Evolutionary conservation across 345 rosid genomes (phyloP), one percentile per base, ranked within the genome.

Genomic region (Hibiscus tridactylites): DNA sequence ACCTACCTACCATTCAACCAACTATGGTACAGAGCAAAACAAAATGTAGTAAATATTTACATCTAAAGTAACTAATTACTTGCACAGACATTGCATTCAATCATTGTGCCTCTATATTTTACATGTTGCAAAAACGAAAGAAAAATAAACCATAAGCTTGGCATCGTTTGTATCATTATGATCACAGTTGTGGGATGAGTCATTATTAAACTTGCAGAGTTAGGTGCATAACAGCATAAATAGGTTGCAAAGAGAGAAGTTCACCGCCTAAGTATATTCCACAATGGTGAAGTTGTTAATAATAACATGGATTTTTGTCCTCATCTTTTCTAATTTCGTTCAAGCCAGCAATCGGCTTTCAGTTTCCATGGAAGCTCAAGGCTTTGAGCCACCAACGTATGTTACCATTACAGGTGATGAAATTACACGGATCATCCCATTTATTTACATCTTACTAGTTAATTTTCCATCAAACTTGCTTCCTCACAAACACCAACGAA

Each of bases 381-480:
- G 79, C 44, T 69, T 62, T 15, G 77, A 78, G 69, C 72, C 74
- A 17, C 50, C 78, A 19, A 65, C 50, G 28, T 82, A 79, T 65
- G 71, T 85, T 17, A 86, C 89, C 26, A 49, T 88, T 62, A 78
- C 76, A 86, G 90, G 90, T 86, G 74, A 79, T 44, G 66, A 9
- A 69, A 31, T 59, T 56, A 49, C 60, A 70, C 59, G 21, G 21
- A 16, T n/a, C 57, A 1, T 52, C 57, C 9, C 57, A 1, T 52
- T 52, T 16, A 39, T n/a, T 52, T 52, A n/a, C 8, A 52, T 52
- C 44, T 39, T 37, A 37, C 42, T 37, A 7, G 19, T 5, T n/a
- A 35, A 63, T 60, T 17, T 35, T 31, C 7, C 13, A 24, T 24
- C 31, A 3, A 2, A 39, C 2, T 37, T 37, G 3, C 42, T 8